Base-by-base conservation (phyloP, 345 rosid genomes). In the Brassica nigra region DNA sequence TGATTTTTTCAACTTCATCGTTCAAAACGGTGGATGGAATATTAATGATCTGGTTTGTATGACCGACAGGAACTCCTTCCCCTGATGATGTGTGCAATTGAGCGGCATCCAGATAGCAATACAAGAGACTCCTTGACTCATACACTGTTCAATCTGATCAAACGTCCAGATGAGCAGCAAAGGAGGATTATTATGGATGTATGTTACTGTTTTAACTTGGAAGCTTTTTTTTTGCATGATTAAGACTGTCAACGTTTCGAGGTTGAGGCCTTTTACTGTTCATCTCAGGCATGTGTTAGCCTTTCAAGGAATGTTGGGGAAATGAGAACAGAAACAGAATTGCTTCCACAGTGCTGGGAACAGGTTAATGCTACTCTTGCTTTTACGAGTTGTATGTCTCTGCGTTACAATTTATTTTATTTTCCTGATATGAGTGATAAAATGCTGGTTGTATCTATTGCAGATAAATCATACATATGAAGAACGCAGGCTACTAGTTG, bases 261-360 rank as follows among this genome's bases (percentile, higher is more conserved):
- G 77, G 63, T 71, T 78, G 59, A 67, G 37, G 68, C 61, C 44
- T 75, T 54, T 75, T 79, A 61, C 77, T 84, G 52, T 75, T 78
- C 62, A 70, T 85, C 78, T 78, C 89, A 92, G 99, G 99, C 99
- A 73, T 95, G 96, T 76, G 95, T 95, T 83, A 89, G 71, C 83
- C 97, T 95, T 68, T 91, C 99, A 37, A 90, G 84, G 88, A 95
- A 90, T 89, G 99, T 95, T 64, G 99, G 99, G 66, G 91, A 95
- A 83, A 92, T 92, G 97, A 89, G 97, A 84, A 95, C 99, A 70
- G 99, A 95, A 85, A 91, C 93, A 47, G 99, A 92, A 72, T 87
- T 95, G 80, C 99, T 95, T 79, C 99, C 97, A 31, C 97, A 95
- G 86, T 95, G 97, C 78, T 95, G 97, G 99, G 99, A 95, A 86